Base-by-base conservation (phyloP, 345 rosid species). In the Dimocarpus longan region DNA sequence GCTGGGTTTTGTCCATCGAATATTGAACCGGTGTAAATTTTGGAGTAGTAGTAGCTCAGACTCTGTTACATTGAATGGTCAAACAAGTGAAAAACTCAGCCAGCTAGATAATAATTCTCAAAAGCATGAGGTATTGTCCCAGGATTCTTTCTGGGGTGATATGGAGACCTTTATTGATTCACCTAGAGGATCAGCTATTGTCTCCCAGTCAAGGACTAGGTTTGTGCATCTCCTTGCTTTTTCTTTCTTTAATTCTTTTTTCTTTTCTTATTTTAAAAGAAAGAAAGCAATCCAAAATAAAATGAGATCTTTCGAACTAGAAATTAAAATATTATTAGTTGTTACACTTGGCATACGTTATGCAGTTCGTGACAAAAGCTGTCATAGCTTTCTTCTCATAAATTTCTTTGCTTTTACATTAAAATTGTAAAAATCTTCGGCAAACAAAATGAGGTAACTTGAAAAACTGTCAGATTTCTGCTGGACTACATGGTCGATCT, bases 131-230 rank as follows among this genome's bases (percentile, higher is more conserved):
- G 8, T 80, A 24, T 90, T 92, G 83, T 79, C 78, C 2, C 70
- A 81, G 62, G 85, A 86, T 79, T 82, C 84, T 9, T 87, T 90
- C 75, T 89, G 97, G 98, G 78, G 75, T 12, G 90, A 88, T 21
- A 56, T 92, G 84, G 89, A 90, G 74, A 84, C 87, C 74, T 93
- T 90, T 83, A 73, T 92, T 64, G 60, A 81, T 78, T 84, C 94
- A 32, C 78, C 82, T 48, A 83, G 76, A 80, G 99, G 94, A 74
- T 89, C 84, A 9, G 78, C 54, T 50, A 19, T 81, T 82, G 86
- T 92, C 74, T 21, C 88, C 66, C 85, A 79, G 81, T 89, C 97
- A 26, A 87, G 44, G 76, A 92, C 91, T 85, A 93, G 99, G 99
- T 95, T 63, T 37, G 59, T 66, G 68, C 75, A 66, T 63, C 48